phyloP scores from a whole-genome alignment of 768 basidiomycete genomes.

The Saitozyma podzolica region DNA sequence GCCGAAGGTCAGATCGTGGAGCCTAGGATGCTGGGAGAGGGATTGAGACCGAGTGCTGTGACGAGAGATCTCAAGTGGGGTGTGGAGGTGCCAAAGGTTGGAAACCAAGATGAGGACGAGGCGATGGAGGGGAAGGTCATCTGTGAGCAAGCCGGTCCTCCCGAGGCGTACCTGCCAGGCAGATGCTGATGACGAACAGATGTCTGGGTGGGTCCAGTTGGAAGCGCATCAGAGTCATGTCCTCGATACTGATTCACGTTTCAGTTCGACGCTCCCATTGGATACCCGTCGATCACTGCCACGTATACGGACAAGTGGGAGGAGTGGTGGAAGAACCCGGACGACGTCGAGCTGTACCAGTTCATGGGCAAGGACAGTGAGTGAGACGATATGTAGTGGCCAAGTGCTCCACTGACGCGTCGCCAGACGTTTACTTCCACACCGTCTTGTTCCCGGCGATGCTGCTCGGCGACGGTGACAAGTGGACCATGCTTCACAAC shows the following conservation, averaged over 20 bases:
- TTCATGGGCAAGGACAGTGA: slow-evolving; percentile 98
- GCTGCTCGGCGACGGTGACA: slow-evolving; percentile 79
- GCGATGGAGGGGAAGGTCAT: slow-evolving; percentile 94
- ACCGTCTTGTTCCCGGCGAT: slow-evolving; percentile 91
- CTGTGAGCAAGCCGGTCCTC: slow-evolving; percentile 62
- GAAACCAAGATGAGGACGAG: slow-evolving; percentile 68
- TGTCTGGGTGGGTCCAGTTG: slow-evolving; percentile 74
- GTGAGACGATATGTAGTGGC: slow-evolving; percentile 5
- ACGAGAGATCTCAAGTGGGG: slow-evolving; percentile 96
- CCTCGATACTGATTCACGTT: neutral
- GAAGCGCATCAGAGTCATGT: neutral
- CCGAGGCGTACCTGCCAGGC: neutral
- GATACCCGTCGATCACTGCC: slow-evolving; percentile 96
- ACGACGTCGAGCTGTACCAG: slow-evolving; percentile 87
- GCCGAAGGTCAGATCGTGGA: slow-evolving; percentile 84
- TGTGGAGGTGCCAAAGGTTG: slow-evolving; percentile 75
- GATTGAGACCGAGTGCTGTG: slow-evolving; percentile 82
- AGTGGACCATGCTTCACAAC: slow-evolving; percentile 93
- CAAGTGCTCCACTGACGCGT: neutral
- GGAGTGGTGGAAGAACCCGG: slow-evolving; percentile 92
- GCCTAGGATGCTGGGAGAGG: slow-evolving; percentile 73
- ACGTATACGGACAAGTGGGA: slow-evolving; percentile 93
- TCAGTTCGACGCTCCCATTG: slow-evolving; percentile 94
- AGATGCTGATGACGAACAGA: slow-evolving; percentile 58
- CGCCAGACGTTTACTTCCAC: slow-evolving; percentile 81